Evolutionary conservation across 371 early-diverging fungal species (phyloP).

Genomic region (Mortierella sp.): DNA sequence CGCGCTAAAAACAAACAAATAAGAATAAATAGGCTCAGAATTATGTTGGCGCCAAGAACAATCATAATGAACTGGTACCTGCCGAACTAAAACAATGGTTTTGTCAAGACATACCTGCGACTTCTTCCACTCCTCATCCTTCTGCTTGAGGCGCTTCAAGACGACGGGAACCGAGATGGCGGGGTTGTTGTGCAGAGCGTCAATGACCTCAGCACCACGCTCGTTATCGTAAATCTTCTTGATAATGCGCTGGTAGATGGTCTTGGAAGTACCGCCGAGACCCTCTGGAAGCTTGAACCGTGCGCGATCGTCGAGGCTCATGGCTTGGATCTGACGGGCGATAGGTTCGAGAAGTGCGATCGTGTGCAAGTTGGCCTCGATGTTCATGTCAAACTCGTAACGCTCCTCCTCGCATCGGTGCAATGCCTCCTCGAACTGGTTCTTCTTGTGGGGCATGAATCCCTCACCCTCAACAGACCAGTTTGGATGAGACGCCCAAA

Average conservation of each 20-base stretch:
- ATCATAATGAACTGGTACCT: not conserved
- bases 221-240: conserved; percentile 93
- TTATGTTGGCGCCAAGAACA: no score
- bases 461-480: conserved; percentile 96
- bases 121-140: conserved; percentile 97
- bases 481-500: conserved; percentile 96
- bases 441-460: conserved; percentile 95
- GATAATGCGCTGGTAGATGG: conserved; percentile 91
- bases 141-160: conserved; percentile 95
- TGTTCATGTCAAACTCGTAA: conserved; percentile 98
- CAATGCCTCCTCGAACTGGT: conserved; percentile 95
- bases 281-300: conserved; percentile 80
- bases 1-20: conserved; percentile 67
- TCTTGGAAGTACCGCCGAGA: conserved; percentile 85
- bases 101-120: conserved; percentile 65
- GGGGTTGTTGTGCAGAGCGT: conserved; percentile 94
- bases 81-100: no score
- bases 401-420: conserved; percentile 98
- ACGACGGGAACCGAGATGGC: conserved; percentile 96
- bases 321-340: conserved; percentile 77
- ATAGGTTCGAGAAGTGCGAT: conserved; percentile 95
- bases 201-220: conserved; percentile 92
- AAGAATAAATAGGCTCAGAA: not conserved
- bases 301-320: conserved; percentile 86
- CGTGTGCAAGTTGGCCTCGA: conserved; percentile 93